Evolutionary conservation across 306 rosid genomes (phyloP).

Genomic region (Chamaecrista fasciculata): DNA sequence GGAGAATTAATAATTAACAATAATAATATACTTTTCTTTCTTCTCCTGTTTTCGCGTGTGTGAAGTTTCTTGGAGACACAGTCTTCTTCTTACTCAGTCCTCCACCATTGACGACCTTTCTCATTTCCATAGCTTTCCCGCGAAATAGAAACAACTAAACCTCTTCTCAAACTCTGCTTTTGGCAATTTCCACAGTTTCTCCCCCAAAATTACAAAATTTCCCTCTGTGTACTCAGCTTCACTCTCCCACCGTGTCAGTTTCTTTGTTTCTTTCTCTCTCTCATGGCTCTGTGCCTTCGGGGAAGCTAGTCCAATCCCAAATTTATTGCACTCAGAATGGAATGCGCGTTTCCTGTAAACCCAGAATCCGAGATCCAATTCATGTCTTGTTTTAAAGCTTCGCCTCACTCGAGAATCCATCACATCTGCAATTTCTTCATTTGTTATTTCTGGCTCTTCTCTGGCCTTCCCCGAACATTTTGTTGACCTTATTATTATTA

Average conservation of each 20-base stretch:
- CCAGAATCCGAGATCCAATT: slow-evolving; percentile 57
- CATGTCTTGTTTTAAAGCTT: slow-evolving; percentile 36
- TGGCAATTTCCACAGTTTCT: neutral
- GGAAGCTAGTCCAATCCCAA: slow-evolving; percentile 29
- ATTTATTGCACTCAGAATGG: neutral
- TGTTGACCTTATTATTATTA: too few species aligned
- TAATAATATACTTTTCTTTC: neutral
- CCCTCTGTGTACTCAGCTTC: too few species aligned
- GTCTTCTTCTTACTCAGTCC: slow-evolving; percentile 11
- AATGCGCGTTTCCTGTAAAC: slow-evolving; percentile 47
- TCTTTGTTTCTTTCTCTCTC: too few species aligned
- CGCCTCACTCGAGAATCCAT: neutral
- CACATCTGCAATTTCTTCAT: slow-evolving; percentile 29
- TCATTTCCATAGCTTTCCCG: slow-evolving; percentile 54
- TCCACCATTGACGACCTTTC: slow-evolving; percentile 48
- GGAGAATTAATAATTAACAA: neutral
- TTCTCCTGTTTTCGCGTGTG: slow-evolving; percentile 15
- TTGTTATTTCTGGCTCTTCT: slow-evolving; percentile 20
- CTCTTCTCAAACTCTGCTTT: neutral
- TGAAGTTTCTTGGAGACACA: slow-evolving; percentile 29
- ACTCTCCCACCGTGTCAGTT: neutral
- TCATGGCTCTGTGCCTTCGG: slow-evolving; percentile 18
- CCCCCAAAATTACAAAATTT: neutral
- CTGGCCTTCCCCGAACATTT: slow-evolving; percentile 26
- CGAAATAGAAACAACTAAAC: slow-evolving; percentile 29